A percentile compares a stretch with the other conserved stretches of the same genome.
Evolutionary conservation across 345 rosid species (phyloP).

Genomic region (Balakata baccata): DNA sequence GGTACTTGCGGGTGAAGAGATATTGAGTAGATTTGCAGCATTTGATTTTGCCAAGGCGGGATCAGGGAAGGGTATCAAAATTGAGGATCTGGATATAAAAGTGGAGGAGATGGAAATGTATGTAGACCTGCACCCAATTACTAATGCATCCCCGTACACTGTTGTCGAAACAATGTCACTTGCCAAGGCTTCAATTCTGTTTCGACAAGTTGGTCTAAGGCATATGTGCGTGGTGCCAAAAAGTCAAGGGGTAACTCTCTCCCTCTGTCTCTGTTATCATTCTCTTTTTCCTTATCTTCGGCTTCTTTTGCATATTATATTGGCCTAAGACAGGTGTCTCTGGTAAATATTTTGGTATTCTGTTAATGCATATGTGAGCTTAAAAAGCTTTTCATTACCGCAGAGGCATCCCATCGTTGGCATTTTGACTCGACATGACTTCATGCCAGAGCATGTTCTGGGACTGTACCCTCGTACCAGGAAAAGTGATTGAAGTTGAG

Average conservation of each 20-base stretch:
- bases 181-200: slow-evolving; percentile 79
- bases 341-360: not conserved
- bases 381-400: not conserved
- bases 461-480: slow-evolving; percentile 60
- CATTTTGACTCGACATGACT: slow-evolving; percentile 87
- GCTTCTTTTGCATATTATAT: not conserved
- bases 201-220: slow-evolving; percentile 79
- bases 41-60: slow-evolving; percentile 85
- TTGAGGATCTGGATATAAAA: slow-evolving; percentile 59
- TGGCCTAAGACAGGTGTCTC: not conserved
- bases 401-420: slow-evolving; percentile 95
- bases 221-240: slow-evolving; percentile 86
- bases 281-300: not conserved
- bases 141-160: slow-evolving; percentile 78
- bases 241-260: slow-evolving; percentile 60
- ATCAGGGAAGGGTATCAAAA: slow-evolving; percentile 67
- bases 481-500: not conserved
- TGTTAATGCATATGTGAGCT: not conserved
- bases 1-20: slow-evolving; percentile 41
- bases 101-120: slow-evolving; percentile 91
- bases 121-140: slow-evolving; percentile 87
- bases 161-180: slow-evolving; percentile 81
- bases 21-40: slow-evolving; percentile 50
- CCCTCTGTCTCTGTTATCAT: not conserved
- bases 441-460: slow-evolving; percentile 78